A percentile compares a stretch with the other conserved stretches of the same genome.
These are phyloP conservation scores for Letharia lupina DNA, from an alignment of 495 filamentous ascomycete species.

Conservation along the genomic window DNA sequence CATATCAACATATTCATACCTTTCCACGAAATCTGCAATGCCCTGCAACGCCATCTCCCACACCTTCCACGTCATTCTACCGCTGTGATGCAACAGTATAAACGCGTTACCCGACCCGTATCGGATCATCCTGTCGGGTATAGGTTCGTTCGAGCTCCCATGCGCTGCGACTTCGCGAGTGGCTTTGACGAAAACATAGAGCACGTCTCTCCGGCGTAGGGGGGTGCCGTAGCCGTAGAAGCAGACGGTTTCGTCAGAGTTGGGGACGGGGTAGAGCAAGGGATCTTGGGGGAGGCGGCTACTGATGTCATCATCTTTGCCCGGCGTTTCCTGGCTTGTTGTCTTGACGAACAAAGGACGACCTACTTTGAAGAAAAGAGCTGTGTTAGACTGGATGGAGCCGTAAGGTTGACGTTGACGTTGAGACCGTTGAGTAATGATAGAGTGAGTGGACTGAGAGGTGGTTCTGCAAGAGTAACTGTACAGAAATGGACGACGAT, in stretches of 20 bases:
- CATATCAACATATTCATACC: slow-evolving; percentile 12
- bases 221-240: background rate
- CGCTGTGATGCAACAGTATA: background rate
- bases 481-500: background rate
- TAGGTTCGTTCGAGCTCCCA: background rate
- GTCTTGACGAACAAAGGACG: background rate
- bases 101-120: background rate
- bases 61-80: slow-evolving; percentile 1
- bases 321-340: background rate
- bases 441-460: background rate
- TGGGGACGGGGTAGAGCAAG: background rate
- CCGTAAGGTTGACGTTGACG: background rate
- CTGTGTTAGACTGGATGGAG: background rate
- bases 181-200: background rate
- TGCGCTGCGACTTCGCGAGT: background rate
- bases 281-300: background rate
- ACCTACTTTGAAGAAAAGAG: background rate
- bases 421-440: background rate
- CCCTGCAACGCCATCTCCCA: background rate
- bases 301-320: background rate
- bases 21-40: background rate
- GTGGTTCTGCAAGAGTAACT: background rate
- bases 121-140: background rate
- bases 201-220: background rate
- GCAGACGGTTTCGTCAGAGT: background rate